Conservation (phyloP, 352 stramenopile species). For the Pythium diclinum region DNA sequence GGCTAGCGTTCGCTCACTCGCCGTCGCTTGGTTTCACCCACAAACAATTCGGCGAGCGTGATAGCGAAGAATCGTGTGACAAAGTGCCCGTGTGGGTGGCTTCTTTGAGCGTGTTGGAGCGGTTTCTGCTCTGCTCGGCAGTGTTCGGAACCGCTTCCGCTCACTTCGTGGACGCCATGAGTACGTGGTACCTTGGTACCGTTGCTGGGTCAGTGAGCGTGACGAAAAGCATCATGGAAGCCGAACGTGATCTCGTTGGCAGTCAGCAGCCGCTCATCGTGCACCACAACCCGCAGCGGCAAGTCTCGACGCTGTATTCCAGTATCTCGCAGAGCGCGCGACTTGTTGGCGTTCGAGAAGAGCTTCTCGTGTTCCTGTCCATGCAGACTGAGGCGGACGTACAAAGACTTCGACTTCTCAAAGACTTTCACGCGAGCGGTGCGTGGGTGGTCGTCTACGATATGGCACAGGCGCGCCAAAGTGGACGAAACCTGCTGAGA, state of each 20-base stretch:
- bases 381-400: conserved; percentile 5
- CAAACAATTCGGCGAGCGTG: not conserved
- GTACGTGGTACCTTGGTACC: conserved; percentile 1
- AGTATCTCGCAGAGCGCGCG: conserved; percentile 8
- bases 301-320: conserved; percentile 11
- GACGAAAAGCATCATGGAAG: conserved; percentile 6
- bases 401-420: not conserved
- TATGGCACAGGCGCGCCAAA: not conserved
- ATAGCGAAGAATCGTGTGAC: not conserved
- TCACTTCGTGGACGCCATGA: conserved; percentile 14
- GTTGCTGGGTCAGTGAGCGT: not conserved
- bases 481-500: conserved; percentile 4
- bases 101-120: conserved; percentile 6
- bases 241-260: conserved; percentile 4
- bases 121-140: conserved; percentile 6
- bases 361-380: conserved; percentile 14
- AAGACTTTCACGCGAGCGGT: conserved; percentile 5
- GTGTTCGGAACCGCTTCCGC: not conserved
- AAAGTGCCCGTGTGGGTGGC: conserved; percentile 9
- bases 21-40: conserved; percentile 5
- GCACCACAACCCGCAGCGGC: conserved; percentile 5
- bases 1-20: not conserved
- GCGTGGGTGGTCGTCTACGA: conserved; percentile 20
- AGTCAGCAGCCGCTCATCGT: conserved; percentile 6
- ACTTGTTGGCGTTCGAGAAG: conserved; percentile 15